These are phyloP conservation scores for Lyophyllum semitale DNA, from an alignment of 768 basidiomycete species.

Conservation along the genomic window DNA sequence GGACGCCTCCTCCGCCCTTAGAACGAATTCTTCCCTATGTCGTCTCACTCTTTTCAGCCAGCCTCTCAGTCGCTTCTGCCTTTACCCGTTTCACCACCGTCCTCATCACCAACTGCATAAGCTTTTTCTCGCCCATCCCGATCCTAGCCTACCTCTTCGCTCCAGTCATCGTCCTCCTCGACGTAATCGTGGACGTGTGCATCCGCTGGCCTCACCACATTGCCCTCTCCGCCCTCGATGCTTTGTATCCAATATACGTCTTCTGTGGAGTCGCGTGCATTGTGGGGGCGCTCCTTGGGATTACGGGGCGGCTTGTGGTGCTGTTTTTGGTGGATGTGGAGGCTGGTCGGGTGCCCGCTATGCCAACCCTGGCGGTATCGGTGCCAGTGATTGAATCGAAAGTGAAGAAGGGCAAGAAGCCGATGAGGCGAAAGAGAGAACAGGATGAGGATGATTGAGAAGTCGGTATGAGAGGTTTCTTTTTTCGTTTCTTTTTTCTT, in stretches of 20 bases:
- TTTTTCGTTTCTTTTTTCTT: not conserved
- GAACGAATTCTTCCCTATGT: constrained; percentile 17
- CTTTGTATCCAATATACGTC: constrained; percentile 57
- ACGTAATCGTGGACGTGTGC: constrained; percentile 41
- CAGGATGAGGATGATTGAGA: not conserved
- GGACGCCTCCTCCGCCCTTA: constrained; percentile 8
- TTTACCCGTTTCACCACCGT: constrained; percentile 5
- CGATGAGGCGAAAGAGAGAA: not conserved
- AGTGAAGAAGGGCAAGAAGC: not conserved
- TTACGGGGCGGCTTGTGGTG: constrained; percentile 28
- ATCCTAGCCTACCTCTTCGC: constrained; percentile 45
- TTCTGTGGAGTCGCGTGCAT: constrained; percentile 59
- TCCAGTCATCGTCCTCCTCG: constrained; percentile 44
- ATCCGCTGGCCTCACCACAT: constrained; percentile 48
- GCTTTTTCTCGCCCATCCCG: constrained; percentile 25
- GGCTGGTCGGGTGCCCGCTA: not conserved
- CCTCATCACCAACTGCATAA: constrained; percentile 2
- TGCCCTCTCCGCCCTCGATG: constrained; percentile 37
- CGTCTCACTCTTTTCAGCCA: constrained; percentile 5
- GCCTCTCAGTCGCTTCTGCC: constrained; percentile 5
- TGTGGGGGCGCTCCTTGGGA: constrained; percentile 46
- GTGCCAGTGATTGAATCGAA: not conserved
- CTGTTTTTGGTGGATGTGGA: constrained; percentile 13
- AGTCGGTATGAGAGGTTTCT: not conserved
- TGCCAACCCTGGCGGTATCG: not conserved